Evolutionary conservation across 2,329 filamentous ascomycete genomes (phyloP), one percentile per base, ranked within the genome.

Genomic region (Didymella exigua): DNA sequence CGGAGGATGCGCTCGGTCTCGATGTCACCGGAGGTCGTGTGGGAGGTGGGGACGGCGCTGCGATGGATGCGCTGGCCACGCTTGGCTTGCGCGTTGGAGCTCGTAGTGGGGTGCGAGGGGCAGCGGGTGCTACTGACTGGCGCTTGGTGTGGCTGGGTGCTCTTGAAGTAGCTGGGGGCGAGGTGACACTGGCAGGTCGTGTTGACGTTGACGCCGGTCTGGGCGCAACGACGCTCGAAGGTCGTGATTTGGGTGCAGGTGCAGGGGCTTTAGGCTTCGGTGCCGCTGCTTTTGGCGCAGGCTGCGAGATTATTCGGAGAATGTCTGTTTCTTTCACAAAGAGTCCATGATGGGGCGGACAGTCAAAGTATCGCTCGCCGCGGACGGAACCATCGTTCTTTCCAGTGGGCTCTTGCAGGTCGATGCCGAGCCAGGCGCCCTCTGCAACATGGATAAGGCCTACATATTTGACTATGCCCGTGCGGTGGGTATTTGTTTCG

Each of bases 371-470:
- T 18, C 91, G 82, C 71, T 91, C 85, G 58, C 91, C 93, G 74
- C 93, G 86, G 41, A 98, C 91, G 50, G 89, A 89, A 61, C 93
- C 93, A 81, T 98, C 91, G 68, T 98, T 98, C 80, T 98, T 98
- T 27, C 95, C 93, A 18, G 84, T 85, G 48, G 87, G 81, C 41
- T 91, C 89, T 47, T 91, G 86, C 52, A 98, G 84, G 79, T 96
- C 93, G 56, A 98, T 85, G 61, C 93, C 93, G 55, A 97, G 82
- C 91, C 93, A 98, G 58, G 90, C 86, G 59, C 93, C 93, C 5
- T 83, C 79, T 54, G 91, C 59, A 96, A 98, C 96, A 66, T 84
- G 80, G 31, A 93, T 91, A 50, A 83, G 79, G 68, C 95, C 95
- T 57, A 91, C 58, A 76, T 90, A 99, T 67, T 90, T 90, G 61